phyloP scores from a whole-genome alignment of 1,284 basidiomycete genomes.

The Mycena citricolor region DNA sequence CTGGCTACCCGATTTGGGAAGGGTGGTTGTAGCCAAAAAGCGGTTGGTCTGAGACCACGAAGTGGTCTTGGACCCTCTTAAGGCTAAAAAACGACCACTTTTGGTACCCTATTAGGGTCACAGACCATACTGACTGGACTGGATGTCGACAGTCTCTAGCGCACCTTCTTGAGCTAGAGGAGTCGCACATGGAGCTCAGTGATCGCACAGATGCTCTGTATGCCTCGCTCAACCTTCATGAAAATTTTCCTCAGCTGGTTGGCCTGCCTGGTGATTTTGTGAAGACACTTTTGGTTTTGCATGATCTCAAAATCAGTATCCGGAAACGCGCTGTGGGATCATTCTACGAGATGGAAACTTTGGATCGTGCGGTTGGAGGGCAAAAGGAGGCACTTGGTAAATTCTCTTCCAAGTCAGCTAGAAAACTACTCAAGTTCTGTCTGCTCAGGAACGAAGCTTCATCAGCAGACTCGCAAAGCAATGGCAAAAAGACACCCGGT shows the following conservation, averaged over 20 bases:
- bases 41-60: too few species aligned
- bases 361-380: constrained; percentile 35
- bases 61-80: too few species aligned
- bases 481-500: constrained; percentile 36
- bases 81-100: too few species aligned
- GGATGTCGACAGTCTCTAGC: constrained; percentile 16
- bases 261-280: constrained; percentile 35
- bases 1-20: too few species aligned
- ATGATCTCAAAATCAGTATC: constrained; percentile 41
- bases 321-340: constrained; percentile 33
- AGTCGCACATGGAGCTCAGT: constrained; percentile 22
- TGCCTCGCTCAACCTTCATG: constrained; percentile 35
- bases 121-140: too few species aligned
- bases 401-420: constrained; percentile 26
- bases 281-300: constrained; percentile 30
- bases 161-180: constrained; percentile 24
- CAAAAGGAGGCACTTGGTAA: constrained; percentile 33
- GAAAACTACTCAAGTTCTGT: constrained; percentile 1
- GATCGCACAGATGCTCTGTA: constrained; percentile 32
- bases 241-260: constrained; percentile 33
- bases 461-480: constrained; percentile 35
- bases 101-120: too few species aligned
- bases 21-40: too few species aligned
- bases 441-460: constrained; percentile 35
- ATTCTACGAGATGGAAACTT: constrained; percentile 40